Base-by-base conservation (phyloP, 768 basidiomycete genomes). In the Phanerochaete sordida region DNA sequence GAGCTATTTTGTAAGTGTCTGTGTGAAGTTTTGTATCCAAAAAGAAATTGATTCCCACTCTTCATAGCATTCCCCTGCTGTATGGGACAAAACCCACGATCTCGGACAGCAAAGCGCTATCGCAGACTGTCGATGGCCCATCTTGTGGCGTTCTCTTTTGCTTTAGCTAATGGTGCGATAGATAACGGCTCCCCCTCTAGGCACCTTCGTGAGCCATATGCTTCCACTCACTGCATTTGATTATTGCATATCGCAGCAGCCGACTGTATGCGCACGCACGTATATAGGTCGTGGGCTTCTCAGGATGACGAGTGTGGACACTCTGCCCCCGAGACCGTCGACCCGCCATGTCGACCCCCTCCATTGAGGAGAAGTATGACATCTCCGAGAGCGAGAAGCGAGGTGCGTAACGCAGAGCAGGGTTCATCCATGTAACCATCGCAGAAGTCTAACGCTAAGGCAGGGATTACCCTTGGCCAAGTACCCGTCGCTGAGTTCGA, bases 401-500 rank as follows among this genome's bases (percentile, higher is more conserved):
- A 15, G 35, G 59, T 54, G 28, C 19, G 59, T 33, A 30, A 9
- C 50, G n/a, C n/a, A n/a, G n/a, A n/a, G n/a, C n/a, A n/a, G n/a
- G n/a, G n/a, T n/a, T n/a, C n/a, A n/a, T n/a, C n/a, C n/a, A n/a
- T n/a, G n/a, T n/a, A n/a, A n/a, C n/a, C n/a, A n/a, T n/a, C n/a
- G n/a, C n/a, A n/a, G n/a, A n/a, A n/a, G n/a, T n/a, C n/a, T n/a
- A n/a, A n/a, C n/a, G n/a, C n/a, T n/a, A n/a, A n/a, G n/a, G n/a
- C n/a, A n/a, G n/a, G n/a, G n/a, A n/a, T n/a, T n/a, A n/a, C n/a
- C n/a, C n/a, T 47, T 21, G 60, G 11, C 8, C 6, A 35, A 13
- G 47, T 63, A 4, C 33, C 65, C 5, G 30, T 69, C 33, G 64
- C 66, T 28, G 67, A 66, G 12, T 71, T 66, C 52, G 71, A 73